phyloP scores from a whole-genome alignment of 148 eudicot genomes.

The Oxyria digyna region DNA sequence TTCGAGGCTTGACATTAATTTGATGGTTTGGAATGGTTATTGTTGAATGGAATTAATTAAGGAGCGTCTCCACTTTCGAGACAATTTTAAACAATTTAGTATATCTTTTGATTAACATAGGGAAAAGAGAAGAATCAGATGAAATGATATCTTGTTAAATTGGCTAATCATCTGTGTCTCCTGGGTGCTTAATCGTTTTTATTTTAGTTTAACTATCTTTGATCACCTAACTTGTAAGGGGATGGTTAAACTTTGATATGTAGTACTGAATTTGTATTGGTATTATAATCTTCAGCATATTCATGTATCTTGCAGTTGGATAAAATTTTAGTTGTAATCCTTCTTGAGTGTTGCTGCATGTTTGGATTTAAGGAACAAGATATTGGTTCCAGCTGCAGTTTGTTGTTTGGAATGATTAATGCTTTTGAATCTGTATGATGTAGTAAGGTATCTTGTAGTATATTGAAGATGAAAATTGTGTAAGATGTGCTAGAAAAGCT shows the following conservation, averaged over 20 bases:
- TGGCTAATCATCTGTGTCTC: no score
- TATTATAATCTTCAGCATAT: background rate
- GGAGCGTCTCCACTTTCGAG: no score
- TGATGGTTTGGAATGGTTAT: no score
- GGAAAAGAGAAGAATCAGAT: no score
- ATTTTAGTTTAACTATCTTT: no score
- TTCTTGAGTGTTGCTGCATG: background rate
- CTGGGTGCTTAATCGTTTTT: no score
- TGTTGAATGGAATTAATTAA: no score
- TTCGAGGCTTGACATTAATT: no score
- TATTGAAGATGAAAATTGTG: background rate
- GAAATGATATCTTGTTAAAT: no score
- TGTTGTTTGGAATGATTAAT: background rate
- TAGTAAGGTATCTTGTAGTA: background rate
- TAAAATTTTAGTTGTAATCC: background rate
- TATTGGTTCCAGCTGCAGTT: background rate
- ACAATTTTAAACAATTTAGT: no score
- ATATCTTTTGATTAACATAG: no score
- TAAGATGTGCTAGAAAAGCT: background rate
- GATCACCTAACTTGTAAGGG: background rate
- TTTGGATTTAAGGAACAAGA: background rate
- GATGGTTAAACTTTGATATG: background rate
- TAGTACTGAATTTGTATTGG: background rate
- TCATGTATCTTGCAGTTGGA: background rate
- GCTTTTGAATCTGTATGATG: background rate